Evolutionary conservation across 2,329 filamentous ascomycete genomes (phyloP).

Genomic region (Triangularia verruculosa): DNA sequence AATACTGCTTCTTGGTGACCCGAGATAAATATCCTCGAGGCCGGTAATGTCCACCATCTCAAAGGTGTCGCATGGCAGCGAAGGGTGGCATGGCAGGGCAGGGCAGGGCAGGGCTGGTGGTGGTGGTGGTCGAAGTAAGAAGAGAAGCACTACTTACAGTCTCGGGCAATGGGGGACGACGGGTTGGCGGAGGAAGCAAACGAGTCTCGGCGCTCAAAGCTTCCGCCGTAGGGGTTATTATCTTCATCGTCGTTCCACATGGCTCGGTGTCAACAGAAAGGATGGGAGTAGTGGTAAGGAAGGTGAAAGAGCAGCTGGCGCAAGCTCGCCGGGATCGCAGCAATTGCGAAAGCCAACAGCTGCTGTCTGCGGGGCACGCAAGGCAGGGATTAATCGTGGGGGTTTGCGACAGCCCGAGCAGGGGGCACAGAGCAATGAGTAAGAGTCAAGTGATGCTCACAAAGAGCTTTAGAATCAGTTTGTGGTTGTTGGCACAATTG

Average conservation of each 20-base stretch:
- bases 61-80: neutral
- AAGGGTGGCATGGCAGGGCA: conserved; percentile 6
- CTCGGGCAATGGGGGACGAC: conserved; percentile 55
- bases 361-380: neutral
- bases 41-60: conserved; percentile 1
- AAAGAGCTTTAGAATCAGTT: neutral
- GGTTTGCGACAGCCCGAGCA: neutral
- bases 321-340: neutral
- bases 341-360: neutral
- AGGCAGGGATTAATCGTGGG: neutral
- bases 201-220: conserved; percentile 84
- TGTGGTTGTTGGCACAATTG: neutral
- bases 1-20: conserved; percentile 34
- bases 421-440: neutral
- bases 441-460: neutral
- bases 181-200: conserved; percentile 67
- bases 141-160: conserved; percentile 50
- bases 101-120: neutral
- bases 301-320: neutral
- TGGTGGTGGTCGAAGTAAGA: neutral
- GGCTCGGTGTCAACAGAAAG: conserved; percentile 5
- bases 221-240: conserved; percentile 92
- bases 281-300: neutral
- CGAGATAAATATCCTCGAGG: conserved; percentile 31
- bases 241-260: conserved; percentile 99